Base-by-base conservation (phyloP, 495 filamentous ascomycete genomes). In the Xylaria nigripes region DNA sequence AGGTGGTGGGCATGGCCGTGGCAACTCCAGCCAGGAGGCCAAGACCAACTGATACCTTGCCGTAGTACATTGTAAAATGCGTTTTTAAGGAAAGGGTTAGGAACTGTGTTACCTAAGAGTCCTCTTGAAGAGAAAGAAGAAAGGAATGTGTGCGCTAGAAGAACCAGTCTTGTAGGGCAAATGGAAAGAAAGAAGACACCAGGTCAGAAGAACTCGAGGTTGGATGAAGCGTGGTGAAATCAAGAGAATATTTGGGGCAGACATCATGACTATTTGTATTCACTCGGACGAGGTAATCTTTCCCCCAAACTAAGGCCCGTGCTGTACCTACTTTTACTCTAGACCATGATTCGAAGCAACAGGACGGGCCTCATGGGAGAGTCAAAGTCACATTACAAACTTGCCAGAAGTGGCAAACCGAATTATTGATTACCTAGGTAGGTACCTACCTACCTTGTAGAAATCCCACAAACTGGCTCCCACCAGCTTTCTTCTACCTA, bases 1-100 rank as follows among this genome's bases (percentile, higher is more conserved):
- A 18, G 6, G 5, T 12, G 15, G 51, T 18, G 21, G 69, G 70
- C 29, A 65, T 57, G 50, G 68, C 70, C 12, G 57, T 48, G 22
- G 57, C 63, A 44, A 48, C 54, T 7, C 54, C 61, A 47, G 61
- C 59, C 55, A 71, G 42, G 44, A 72, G 59, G 52, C 66, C 42
- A n/a, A 72, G 54, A 23, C 40, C 48, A 29, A 50, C 60, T 51
- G 58, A 60, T 44, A 68, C 38, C 50, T 63, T 64, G 44, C 48
- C 24, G 41, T 61, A 56, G 49, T 60, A 59, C 70, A 73, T 73
- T 40, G 25, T 54, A 50, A 45, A 21, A 48, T 32, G 47, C 60
- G 34, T 62, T 55, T 57, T n/a, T n/a, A n/a, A n/a, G n/a, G n/a
- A n/a, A n/a, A n/a, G n/a, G n/a, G n/a, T n/a, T n/a, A n/a, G n/a